Evolutionary conservation across 202 grass and related monocot genomes (phyloP), one percentile per base, ranked within the genome.

Genomic region (Carex arenaria): DNA sequence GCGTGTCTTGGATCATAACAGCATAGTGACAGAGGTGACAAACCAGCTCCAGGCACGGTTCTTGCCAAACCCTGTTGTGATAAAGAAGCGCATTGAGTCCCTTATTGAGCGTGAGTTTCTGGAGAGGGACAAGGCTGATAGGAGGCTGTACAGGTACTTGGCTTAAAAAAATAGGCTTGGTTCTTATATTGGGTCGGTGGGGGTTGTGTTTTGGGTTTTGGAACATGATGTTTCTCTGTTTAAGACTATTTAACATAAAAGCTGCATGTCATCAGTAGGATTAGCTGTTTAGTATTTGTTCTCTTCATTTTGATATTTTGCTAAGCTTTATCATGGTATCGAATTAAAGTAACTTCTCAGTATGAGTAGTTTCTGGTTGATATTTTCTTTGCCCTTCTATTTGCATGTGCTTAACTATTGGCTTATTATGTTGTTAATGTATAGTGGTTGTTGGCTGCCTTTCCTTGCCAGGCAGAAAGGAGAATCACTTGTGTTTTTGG

Each of bases 1-100:
- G 60, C 82, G 88, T 40, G 88, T 95, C 12, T 87, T 95, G 7
- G 93, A 96, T 83, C 93, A 96, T 77, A 96, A 93, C 59, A 93
- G 88, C 89, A 93, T 96, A 31, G 91, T 96, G 57, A 96, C 85
- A 0, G 93, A 96, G 87, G 93, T 96, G 56, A 96, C 93, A 5
- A 89, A 89, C 52, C 93, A 96, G 66, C 61, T 93, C 54, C 90
- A 93, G 80, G 85, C 93, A 4, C 85, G 93, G 4, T 96, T 96
- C 85, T 80, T 96, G 77, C 93, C 93, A 15, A 96, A 93, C 69
- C 93, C 93, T 1, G 85, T 96, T 1, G 87, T 93, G 64, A 96
- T 96, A 79, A 96, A 96, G 90, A 96, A 93, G 52, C 76, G 90
- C 36, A 89, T 96, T 0, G 93, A 96, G 77, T 93, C 90, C n/a